Evolutionary conservation across 306 rosid genomes (phyloP), one percentile per base, ranked within the genome.

Genomic region (Cicer pinnatifidum): DNA sequence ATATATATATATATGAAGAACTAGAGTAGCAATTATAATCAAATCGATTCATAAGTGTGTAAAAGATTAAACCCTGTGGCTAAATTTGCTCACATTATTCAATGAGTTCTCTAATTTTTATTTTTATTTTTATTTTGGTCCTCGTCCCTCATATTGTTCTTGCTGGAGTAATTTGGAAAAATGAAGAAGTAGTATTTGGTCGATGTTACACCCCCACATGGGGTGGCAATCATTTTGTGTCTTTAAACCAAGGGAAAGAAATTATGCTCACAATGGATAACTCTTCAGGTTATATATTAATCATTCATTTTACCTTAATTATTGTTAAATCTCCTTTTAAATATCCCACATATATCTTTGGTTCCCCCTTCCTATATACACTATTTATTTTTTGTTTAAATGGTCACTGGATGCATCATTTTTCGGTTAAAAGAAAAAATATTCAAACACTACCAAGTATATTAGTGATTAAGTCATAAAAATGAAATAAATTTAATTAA

Each of bases 231-330:
- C 82, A 77, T 75, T 80, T 80, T 54, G 73, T 71, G 56, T 10
- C 37, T 66, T 11, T 72, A 39, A 60, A 85, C 45, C 85, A 74
- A 74, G 89, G 84, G 15, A 80, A 38, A 41, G 59, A 82, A 72
- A 64, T 88, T 70, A 81, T 79, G 74, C 89, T 88, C 72, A 71
- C 74, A 45, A 62, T 88, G 88, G 92, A 85, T 70, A 39, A 11
- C 1, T 65, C 75, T 38, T 79, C 92, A 37, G 88, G 92, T 88
- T 71, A 80, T 9, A 51, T 28, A 50, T 19, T 13, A 8, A 6
- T 39, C 9, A 7, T 9, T 5, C 1, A 15, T 39, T 13, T 16
- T 7, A 2, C 17, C 15, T 28, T 6, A 20, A 28, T 11, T 58
- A 28, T 19, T 28, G 33, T 28, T 13, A 37, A 7, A 8, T 6